phyloP scores from a whole-genome alignment of 768 basidiomycete species.

The Rhodotorula diobovata region DNA sequence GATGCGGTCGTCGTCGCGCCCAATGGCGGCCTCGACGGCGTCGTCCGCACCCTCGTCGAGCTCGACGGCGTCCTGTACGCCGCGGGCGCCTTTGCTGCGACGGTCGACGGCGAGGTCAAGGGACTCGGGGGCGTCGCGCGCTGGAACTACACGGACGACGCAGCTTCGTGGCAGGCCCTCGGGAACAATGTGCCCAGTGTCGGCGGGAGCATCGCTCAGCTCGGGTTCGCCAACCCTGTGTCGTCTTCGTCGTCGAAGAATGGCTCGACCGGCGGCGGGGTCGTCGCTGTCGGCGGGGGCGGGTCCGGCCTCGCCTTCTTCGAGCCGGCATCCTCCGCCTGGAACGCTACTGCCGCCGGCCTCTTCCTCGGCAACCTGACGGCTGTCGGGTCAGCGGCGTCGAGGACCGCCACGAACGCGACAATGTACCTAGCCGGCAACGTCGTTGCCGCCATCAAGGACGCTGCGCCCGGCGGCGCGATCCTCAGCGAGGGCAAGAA shows the following conservation, averaged over 20 bases:
- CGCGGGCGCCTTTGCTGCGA: slow-evolving; percentile 81
- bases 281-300: slow-evolving; percentile 32
- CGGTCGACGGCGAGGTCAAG: slow-evolving; percentile 65
- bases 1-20: slow-evolving; percentile 54
- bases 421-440: slow-evolving; percentile 56
- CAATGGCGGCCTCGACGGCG: slow-evolving; percentile 70
- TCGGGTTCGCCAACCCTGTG: slow-evolving; percentile 7
- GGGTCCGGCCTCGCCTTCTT: slow-evolving; percentile 34
- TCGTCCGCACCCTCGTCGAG: slow-evolving; percentile 62
- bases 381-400: slow-evolving; percentile 16
- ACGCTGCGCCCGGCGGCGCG: slow-evolving; percentile 53
- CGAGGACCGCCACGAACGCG: slow-evolving; percentile 3
- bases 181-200: background rate
- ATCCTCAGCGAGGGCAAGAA: slow-evolving; percentile 42
- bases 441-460: slow-evolving; percentile 59
- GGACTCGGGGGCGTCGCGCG: slow-evolving; percentile 52
- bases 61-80: slow-evolving; percentile 62
- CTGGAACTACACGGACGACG: slow-evolving; percentile 24
- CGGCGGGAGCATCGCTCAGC: background rate
- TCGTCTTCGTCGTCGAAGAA: background rate
- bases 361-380: slow-evolving; percentile 45
- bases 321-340: slow-evolving; percentile 10
- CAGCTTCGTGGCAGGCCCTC: slow-evolving; percentile 32
- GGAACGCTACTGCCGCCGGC: slow-evolving; percentile 28
- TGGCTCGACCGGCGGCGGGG: background rate